Evolutionary conservation across 768 basidiomycete genomes (phyloP), one percentile per base, ranked within the genome.

Genomic region (Rhodosporidiobolus sp.): DNA sequence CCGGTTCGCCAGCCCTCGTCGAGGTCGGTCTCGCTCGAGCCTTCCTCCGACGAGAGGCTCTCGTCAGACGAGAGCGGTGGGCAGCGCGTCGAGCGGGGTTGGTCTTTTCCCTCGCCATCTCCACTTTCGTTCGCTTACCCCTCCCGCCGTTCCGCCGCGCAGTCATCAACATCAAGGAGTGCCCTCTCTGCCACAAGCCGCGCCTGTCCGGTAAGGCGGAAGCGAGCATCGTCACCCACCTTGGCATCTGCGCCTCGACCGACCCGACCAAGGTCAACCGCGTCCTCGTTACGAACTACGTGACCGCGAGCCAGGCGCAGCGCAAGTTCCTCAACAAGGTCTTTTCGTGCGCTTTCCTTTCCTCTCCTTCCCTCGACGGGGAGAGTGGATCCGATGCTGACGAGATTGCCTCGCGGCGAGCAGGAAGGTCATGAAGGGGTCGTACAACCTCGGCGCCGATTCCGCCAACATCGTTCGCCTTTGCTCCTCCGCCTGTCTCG

Each of bases 271-370:
- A 88, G 70, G 89, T 98, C 38, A 89, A 96, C 77, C 81, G 89
- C 73, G 92, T 98, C 74, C 87, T 96, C 55, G 94, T 95, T 20
- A 89, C 91, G 26, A 94, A 95, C 79, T 99, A 91, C 76, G 94
- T 97, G 6, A 97, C 94, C 0, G 89, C 91, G 10, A 88, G 86
- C 75, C 71, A 73, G 58, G 95, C 95, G 72, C 94, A 98, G 84
- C 84, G 95, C 78, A 99, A 99, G 83, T 97, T 92, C 90, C 90
- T 94, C 79, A 93, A 92, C 72, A 92, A 89, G 83, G 86, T 97
- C 50, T 85, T 97, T 64, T 85, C 87, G 54, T 56, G 54, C 54
- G 54, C 34, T 6, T 8, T 35, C 20, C 32, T 17, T 46, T 57
- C 49, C 56, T 63, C 12, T 71, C 52, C 8, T 14, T 43, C 8